Evolutionary conservation across 805 yeast genomes (phyloP).

Genomic region (Jamesozyma hellenica): DNA sequence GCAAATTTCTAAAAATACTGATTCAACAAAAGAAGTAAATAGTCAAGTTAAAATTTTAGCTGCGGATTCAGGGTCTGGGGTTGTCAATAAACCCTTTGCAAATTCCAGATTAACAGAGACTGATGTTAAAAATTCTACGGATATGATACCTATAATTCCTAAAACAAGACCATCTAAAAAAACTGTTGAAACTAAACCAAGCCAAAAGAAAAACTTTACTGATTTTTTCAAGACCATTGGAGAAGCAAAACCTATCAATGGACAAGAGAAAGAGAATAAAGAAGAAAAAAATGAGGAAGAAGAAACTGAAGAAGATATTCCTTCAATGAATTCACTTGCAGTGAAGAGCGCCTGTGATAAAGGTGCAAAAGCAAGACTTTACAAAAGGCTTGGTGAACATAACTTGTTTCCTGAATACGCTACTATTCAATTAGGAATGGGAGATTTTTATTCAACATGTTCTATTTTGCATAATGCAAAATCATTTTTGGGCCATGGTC

Average conservation of each 20-base stretch:
- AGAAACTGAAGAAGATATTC: not conserved
- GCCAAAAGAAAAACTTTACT: no score
- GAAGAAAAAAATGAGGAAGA: conserved; percentile 5
- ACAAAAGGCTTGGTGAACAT: conserved; percentile 7
- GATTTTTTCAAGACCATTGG: no score
- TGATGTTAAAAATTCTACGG: no score
- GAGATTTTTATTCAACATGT: conserved; percentile 8
- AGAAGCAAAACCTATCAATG: not conserved
- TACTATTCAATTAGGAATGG: conserved; percentile 6
- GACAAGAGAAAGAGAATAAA: not conserved
- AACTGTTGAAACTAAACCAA: not conserved
- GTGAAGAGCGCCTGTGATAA: conserved; percentile 4
- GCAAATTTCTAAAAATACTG: no score
- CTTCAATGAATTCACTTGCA: not conserved
- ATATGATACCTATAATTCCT: not conserved
- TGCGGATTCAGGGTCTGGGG: no score
- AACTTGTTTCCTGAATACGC: conserved; percentile 10
- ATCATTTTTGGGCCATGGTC: conserved; percentile 10
- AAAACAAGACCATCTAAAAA: not conserved
- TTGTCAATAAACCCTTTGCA: no score
- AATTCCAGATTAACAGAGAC: no score
- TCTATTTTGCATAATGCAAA: conserved; percentile 5
- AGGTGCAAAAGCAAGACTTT: conserved; percentile 10
- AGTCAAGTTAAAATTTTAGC: no score
- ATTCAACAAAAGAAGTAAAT: no score